These are phyloP conservation scores for Stagonosporopsis tanaceti DNA, from an alignment of 2,329 filamentous ascomycete species.

Conservation along the genomic window DNA sequence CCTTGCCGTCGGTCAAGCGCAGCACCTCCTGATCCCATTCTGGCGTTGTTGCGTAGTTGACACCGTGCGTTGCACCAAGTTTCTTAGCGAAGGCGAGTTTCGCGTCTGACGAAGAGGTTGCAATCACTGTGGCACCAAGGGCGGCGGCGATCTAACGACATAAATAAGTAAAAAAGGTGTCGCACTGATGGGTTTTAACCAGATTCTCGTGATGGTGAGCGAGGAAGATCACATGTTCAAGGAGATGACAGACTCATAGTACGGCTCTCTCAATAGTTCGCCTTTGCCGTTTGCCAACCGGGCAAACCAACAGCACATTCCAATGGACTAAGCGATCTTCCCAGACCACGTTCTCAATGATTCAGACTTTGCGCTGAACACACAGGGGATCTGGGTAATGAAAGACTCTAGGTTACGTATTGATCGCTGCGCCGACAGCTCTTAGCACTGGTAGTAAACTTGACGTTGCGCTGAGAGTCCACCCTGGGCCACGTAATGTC, in stretches of 20 bases:
- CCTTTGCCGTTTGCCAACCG: neutral
- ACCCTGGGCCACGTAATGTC: too few relatives aligned
- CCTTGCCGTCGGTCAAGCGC: conserved; percentile 50
- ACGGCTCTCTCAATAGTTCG: neutral
- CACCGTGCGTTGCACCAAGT: conserved; percentile 53
- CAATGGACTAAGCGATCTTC: neutral
- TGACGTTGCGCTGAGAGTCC: too few relatives aligned
- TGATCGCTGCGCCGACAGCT: too few relatives aligned
- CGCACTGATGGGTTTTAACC: neutral
- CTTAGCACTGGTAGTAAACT: too few relatives aligned
- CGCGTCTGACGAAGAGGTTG: conserved; percentile 62
- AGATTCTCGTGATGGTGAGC: neutral
- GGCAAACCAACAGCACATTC: neutral
- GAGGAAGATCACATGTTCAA: neutral
- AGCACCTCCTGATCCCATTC: conserved; percentile 65
- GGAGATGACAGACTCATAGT: neutral
- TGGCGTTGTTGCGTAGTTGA: conserved; percentile 66
- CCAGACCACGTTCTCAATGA: too few relatives aligned
- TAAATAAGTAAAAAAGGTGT: neutral
- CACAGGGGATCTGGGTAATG: too few relatives aligned
- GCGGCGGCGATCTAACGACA: conserved; percentile 31
- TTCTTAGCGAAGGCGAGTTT: conserved; percentile 59
- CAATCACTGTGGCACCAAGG: conserved; percentile 60
- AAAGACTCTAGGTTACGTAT: too few relatives aligned
- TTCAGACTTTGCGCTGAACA: too few relatives aligned